phyloP scores from a whole-genome alignment of 2,329 filamentous ascomycete species.

The Alternaria rosae region DNA sequence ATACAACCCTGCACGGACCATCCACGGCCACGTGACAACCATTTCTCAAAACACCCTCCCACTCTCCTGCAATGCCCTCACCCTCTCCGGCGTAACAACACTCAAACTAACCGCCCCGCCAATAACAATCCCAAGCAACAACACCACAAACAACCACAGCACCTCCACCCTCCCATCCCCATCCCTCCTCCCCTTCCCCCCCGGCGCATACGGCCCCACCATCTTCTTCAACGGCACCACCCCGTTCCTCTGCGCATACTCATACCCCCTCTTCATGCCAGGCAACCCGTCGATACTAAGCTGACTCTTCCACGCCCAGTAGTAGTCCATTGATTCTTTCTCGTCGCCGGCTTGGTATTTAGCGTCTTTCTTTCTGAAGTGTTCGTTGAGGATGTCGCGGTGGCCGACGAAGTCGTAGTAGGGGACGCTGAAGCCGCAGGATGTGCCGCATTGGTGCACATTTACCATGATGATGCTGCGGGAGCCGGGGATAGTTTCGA shows the following conservation, averaged over 20 bases:
- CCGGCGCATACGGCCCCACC: constrained; percentile 46
- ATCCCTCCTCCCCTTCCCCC: constrained; percentile 7
- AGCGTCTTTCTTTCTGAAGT: constrained; percentile 51
- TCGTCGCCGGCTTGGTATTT: constrained; percentile 46
- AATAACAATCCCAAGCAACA: constrained; percentile 42
- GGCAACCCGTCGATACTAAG: constrained; percentile 55
- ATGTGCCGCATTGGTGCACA: constrained; percentile 54
- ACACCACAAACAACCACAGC: constrained; percentile 34
- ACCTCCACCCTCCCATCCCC: constrained; percentile 14
- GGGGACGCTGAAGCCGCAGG: constrained; percentile 55
- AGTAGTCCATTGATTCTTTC: constrained; percentile 53
- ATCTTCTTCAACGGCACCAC: constrained; percentile 55
- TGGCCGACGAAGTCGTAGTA: constrained; percentile 55
- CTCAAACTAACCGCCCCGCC: constrained; percentile 35
- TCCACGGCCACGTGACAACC: too few relatives aligned
- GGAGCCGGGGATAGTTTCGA: constrained; percentile 48
- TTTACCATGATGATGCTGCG: constrained; percentile 53
- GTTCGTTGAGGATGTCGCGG: constrained; percentile 51
- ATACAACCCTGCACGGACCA: too few relatives aligned
- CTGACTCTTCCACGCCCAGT: constrained; percentile 56
- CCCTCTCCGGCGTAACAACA: constrained; percentile 33
- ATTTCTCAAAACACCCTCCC: constrained; percentile 28
- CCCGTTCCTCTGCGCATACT: constrained; percentile 45
- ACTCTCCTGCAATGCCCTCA: constrained; percentile 31
- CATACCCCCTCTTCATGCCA: constrained; percentile 51